Evolutionary conservation across 129 eudicot genomes (phyloP), one percentile per base, ranked within the genome.

Genomic region (Artemisia argyi): DNA sequence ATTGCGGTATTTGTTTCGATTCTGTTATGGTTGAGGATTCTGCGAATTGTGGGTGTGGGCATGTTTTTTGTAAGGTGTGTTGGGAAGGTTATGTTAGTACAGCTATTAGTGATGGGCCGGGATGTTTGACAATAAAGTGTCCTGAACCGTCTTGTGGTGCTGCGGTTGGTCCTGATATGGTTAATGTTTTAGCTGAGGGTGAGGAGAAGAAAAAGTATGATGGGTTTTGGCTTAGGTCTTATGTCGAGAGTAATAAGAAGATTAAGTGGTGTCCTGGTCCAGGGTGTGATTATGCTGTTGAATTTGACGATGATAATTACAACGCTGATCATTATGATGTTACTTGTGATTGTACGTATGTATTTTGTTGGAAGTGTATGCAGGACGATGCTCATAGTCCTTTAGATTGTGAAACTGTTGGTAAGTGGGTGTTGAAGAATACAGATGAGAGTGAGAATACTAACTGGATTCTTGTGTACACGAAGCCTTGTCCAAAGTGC

Each of bases 261-360:
- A 72, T 71, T 32, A 82, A 82, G 55, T 82, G 86, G 86, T 82
- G 86, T 46, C 83, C 86, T 26, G 86, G 74, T 30, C 86, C 86
- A 10, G 83, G 80, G 2, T 82, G 86, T 59, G 8, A 6, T 35
- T 35, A 35, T 35, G 42, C 42, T 35, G 42, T 35, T 35, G 42
- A 35, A 35, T 35, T 35, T 14, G 74, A 56, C 13, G 83, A 78
- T 44, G 44, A 16, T 6, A 4, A 0, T 30, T 30, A 30, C 6
- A 77, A 71, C 26, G 48, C 65, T 14, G 76, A 62, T n/a, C 63
- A 14, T 28, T 82, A 77, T 17, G 83, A 82, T 48, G 86, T 82
- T 11, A 39, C 65, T 3, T 82, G 86, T 66, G 24, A 51, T 24
- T 82, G 86, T 53, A 61, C 61, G 18, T 46, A 73, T 32, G 15